Evolutionary conservation across 257 asterid genomes (phyloP).

Genomic region (Fraxinus anomala): DNA sequence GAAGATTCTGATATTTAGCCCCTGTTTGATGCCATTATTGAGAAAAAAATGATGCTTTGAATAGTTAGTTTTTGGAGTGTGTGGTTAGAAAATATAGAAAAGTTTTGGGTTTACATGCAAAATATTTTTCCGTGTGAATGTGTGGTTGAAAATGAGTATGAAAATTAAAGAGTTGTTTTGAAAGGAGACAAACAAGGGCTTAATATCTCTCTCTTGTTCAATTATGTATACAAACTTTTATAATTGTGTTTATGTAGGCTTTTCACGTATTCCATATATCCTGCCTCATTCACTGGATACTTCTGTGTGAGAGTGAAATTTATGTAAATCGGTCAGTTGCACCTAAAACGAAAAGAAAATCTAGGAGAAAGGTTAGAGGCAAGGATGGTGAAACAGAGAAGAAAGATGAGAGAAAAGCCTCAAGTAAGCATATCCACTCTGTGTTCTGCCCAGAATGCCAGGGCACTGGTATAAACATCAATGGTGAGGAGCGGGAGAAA

Average conservation of each 20-base stretch:
- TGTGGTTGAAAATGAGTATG: too few relatives aligned
- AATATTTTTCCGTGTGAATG: too few relatives aligned
- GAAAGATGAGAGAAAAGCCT: slow-evolving; percentile 36
- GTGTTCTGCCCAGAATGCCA: slow-evolving; percentile 88
- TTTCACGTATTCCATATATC: slow-evolving; percentile 84
- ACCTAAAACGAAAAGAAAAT: slow-evolving; percentile 46
- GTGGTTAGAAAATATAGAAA: too few relatives aligned
- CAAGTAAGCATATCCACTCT: slow-evolving; percentile 40
- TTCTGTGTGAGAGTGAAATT: slow-evolving; percentile 73
- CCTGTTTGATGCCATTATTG: too few relatives aligned
- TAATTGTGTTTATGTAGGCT: slow-evolving; percentile 53
- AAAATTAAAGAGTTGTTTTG: too few relatives aligned
- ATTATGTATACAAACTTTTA: slow-evolving; percentile 10
- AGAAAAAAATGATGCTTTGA: too few relatives aligned
- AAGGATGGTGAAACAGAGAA: slow-evolving; percentile 42
- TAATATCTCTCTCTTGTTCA: slow-evolving; percentile 2
- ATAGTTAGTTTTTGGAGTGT: too few relatives aligned
- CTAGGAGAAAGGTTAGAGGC: slow-evolving; percentile 55
- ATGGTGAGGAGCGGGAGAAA: slow-evolving; percentile 69
- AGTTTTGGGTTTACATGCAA: too few relatives aligned
- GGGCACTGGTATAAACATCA: slow-evolving; percentile 67
- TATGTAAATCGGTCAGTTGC: slow-evolving; percentile 41
- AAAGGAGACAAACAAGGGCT: neutral
- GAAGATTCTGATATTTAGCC: slow-evolving; percentile 6
- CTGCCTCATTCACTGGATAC: slow-evolving; percentile 87